These are phyloP conservation scores for Penicillium sp. DNA, from an alignment of 2,329 filamentous ascomycete genomes.

Conservation along the genomic window DNA sequence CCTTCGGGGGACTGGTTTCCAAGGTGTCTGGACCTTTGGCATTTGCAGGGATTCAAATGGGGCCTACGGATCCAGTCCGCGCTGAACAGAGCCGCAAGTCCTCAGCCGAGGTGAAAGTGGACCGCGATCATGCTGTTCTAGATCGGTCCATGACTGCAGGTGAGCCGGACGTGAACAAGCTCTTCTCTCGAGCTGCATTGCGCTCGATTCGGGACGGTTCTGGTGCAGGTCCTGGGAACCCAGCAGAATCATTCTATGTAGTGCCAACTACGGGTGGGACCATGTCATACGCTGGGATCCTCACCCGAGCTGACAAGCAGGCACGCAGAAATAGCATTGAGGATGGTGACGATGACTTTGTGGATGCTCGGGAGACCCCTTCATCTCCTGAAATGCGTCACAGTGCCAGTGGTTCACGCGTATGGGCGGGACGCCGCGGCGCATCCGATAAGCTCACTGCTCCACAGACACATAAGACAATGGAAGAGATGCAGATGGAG, in stretches of 20 bases:
- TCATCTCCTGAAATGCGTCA: constrained; percentile 41
- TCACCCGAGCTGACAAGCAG: constrained; percentile 47
- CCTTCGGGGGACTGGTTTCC: constrained; percentile 80
- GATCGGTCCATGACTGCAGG: constrained; percentile 34
- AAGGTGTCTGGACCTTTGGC: constrained; percentile 81
- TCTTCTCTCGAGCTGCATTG: constrained; percentile 79
- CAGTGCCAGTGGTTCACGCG: constrained; percentile 34
- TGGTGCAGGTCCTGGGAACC: constrained; percentile 51
- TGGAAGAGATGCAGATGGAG: constrained; percentile 81
- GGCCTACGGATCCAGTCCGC: constrained; percentile 37
- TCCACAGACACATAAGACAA: constrained; percentile 49
- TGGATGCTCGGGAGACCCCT: constrained; percentile 68
- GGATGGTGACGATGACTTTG: constrained; percentile 76
- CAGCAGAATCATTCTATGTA: constrained; percentile 73
- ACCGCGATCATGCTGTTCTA: constrained; percentile 34
- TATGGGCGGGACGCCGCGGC: constrained; percentile 12
- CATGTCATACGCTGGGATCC: constrained; percentile 83
- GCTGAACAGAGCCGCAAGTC: constrained; percentile 26
- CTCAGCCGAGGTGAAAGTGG: constrained; percentile 30
- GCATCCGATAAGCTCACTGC: constrained; percentile 28
- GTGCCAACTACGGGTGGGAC: constrained; percentile 87
- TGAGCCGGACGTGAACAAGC: constrained; percentile 68
- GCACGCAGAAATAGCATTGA: constrained; percentile 43
- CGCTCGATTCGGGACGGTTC: constrained; percentile 63
- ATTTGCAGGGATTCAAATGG: constrained; percentile 81